Percentiles rank a stretch among this genome's conserved stretches.
These are phyloP conservation scores for Phialophora expanda DNA, from an alignment of 2,329 filamentous ascomycete genomes.

Conservation along the genomic window DNA sequence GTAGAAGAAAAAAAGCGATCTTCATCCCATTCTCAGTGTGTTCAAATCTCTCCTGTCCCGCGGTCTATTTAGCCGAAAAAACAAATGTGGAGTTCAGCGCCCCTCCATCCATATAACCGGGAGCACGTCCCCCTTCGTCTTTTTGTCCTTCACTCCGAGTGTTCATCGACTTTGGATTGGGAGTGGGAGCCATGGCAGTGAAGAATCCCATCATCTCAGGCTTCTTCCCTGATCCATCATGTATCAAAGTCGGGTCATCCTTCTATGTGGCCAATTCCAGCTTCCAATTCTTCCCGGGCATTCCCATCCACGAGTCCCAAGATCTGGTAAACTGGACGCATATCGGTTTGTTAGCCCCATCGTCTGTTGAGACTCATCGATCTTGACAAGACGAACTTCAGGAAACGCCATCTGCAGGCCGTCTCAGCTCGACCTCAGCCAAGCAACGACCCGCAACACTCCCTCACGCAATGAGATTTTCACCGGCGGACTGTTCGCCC, in stretches of 20 bases:
- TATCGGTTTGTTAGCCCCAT: constrained; percentile 33
- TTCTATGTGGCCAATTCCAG: constrained; percentile 67
- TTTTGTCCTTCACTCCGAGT: no score
- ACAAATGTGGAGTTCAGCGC: no score
- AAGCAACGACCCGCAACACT: neutral
- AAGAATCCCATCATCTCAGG: constrained; percentile 61
- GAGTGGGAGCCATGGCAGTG: neutral
- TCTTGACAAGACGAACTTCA: neutral
- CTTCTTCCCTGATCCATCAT: constrained; percentile 67
- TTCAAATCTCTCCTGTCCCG: no score
- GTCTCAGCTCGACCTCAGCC: constrained; percentile 34
- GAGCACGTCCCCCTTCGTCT: no score
- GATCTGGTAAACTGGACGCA: constrained; percentile 52
- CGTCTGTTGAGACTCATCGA: neutral
- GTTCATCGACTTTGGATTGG: no score
- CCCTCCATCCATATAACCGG: no score
- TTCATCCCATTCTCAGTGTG: no score
- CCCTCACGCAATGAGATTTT: neutral
- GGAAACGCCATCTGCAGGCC: constrained; percentile 42
- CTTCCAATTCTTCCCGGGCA: constrained; percentile 67
- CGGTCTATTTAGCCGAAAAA: no score
- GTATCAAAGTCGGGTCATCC: constrained; percentile 56
- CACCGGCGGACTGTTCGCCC: constrained; percentile 22
- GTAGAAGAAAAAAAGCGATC: no score
- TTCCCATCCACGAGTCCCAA: constrained; percentile 63